These are phyloP conservation scores for Podosphaera aphanis DNA, from an alignment of 2,329 filamentous ascomycete species.

Conservation along the genomic window DNA sequence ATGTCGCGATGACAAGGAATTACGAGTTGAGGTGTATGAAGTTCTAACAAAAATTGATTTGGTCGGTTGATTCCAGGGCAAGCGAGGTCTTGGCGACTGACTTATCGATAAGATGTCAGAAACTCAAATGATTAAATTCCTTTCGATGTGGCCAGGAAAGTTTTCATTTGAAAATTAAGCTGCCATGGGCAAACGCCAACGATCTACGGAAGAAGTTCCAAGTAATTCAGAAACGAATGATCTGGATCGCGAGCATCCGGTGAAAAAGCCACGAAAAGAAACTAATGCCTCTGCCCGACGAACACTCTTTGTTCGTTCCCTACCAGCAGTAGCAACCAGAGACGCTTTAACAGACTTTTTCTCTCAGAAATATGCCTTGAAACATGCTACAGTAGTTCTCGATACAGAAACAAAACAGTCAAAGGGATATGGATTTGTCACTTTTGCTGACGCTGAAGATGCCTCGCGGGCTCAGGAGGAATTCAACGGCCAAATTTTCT, in stretches of 20 bases:
- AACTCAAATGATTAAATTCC: no score
- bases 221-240: slow-evolving; percentile 5
- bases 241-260: slow-evolving; percentile 13
- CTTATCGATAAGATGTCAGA: no score
- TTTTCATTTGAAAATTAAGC: no score
- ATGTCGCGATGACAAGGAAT: no score
- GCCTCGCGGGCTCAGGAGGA: slow-evolving; percentile 59
- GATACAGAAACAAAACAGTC: slow-evolving; percentile 72
- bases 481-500: slow-evolving; percentile 53
- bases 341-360: slow-evolving; percentile 73
- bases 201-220: slow-evolving; percentile 6
- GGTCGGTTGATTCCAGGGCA: no score
- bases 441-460: slow-evolving; percentile 83
- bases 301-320: slow-evolving; percentile 75
- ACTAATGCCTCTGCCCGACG: slow-evolving; percentile 25
- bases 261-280: slow-evolving; percentile 35
- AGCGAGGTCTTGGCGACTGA: no score
- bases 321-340: slow-evolving; percentile 55
- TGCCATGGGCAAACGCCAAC: slow-evolving; percentile 13
- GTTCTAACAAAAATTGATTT: no score
- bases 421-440: slow-evolving; percentile 88
- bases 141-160: no score
- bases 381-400: slow-evolving; percentile 79
- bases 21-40: no score
- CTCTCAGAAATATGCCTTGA: slow-evolving; percentile 81